These are phyloP conservation scores for Puccinia novopanici DNA, from an alignment of 1,284 basidiomycete species.

Conservation along the genomic window DNA sequence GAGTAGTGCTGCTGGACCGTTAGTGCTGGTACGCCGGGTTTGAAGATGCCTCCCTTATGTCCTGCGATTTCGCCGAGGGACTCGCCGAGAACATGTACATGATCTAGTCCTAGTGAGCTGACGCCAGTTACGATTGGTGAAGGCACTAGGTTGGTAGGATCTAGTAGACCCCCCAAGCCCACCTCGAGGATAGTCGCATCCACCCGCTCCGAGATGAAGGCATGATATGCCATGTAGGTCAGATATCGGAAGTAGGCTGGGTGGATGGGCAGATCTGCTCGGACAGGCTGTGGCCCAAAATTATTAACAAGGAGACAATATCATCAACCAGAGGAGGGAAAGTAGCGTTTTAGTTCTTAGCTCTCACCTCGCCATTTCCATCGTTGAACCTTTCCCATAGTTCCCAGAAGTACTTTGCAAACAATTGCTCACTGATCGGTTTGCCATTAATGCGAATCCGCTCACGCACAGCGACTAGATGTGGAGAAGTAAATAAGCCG, in stretches of 20 bases:
- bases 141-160: constrained; percentile 95
- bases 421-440: constrained; percentile 83
- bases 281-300: not conserved
- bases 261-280: constrained; percentile 68
- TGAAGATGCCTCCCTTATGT: constrained; percentile 98
- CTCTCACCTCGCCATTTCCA: constrained; percentile 37
- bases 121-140: constrained; percentile 85
- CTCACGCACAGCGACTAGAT: constrained; percentile 92
- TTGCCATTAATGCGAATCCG: constrained; percentile 89
- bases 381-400: constrained; percentile 84
- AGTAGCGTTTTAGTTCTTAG: not conserved
- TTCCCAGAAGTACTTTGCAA: constrained; percentile 90
- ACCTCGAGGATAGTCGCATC: constrained; percentile 94
- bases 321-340: not conserved
- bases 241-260: constrained; percentile 94
- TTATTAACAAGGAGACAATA: not conserved
- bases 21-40: constrained; percentile 59
- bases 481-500: constrained; percentile 94
- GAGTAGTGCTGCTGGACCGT: constrained; percentile 29
- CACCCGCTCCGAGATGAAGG: constrained; percentile 64
- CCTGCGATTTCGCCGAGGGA: constrained; percentile 86
- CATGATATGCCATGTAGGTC: constrained; percentile 88
- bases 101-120: constrained; percentile 88
- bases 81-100: constrained; percentile 84
- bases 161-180: constrained; percentile 90